Evolutionary conservation across 352 stramenopile species (phyloP).

Genomic region (Pythium scleroteichum): DNA sequence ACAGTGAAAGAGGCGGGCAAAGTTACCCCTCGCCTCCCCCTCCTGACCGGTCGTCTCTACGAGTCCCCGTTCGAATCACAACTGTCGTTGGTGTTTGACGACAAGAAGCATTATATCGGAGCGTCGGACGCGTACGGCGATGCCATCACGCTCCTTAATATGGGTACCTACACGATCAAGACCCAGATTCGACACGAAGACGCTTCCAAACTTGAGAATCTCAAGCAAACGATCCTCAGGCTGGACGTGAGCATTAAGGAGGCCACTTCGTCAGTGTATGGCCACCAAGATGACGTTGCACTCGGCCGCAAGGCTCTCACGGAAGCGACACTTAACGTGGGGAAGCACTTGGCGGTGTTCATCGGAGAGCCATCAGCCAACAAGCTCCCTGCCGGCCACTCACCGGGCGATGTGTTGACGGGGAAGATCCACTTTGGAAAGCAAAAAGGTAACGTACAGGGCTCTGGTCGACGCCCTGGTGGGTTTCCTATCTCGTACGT

Average conservation of each 20-base stretch:
- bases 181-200: constrained; percentile 80
- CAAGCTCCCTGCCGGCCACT: constrained; percentile 52
- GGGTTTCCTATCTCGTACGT: constrained; percentile 70
- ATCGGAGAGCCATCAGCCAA: constrained; percentile 62
- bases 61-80: constrained; percentile 91
- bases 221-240: constrained; percentile 71
- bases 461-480: constrained; percentile 48
- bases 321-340: constrained; percentile 39
- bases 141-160: constrained; percentile 72
- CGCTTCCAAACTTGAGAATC: constrained; percentile 63
- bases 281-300: constrained; percentile 56
- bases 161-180: constrained; percentile 69
- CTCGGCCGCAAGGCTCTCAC: constrained; percentile 51
- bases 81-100: constrained; percentile 91
- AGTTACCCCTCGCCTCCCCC: constrained; percentile 68
- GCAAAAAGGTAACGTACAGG: constrained; percentile 56
- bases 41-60: constrained; percentile 81
- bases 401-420: constrained; percentile 54
- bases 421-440: constrained; percentile 74
- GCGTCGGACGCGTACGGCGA: constrained; percentile 82
- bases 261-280: constrained; percentile 51
- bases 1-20: constrained; percentile 60
- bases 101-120: constrained; percentile 89
- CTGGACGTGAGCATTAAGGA: constrained; percentile 70
- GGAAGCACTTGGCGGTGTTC: constrained; percentile 64